phyloP scores from a whole-genome alignment of 164 flowering plant genomes.

The Liquidambar formosana region DNA sequence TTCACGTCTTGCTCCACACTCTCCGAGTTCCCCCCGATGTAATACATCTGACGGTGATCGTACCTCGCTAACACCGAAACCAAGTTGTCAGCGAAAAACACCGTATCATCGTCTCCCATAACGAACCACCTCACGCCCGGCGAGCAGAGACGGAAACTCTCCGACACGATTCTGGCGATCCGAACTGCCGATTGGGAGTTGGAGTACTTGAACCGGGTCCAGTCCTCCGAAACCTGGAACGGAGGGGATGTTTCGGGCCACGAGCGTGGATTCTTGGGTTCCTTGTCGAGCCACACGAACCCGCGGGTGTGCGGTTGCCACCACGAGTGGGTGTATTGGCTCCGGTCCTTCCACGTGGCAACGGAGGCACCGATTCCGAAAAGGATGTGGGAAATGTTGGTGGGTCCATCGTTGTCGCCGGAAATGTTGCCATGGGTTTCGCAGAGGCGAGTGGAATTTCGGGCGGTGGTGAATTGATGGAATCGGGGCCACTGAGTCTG shows the following conservation, averaged over 20 bases:
- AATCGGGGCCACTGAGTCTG: slow-evolving; percentile 8
- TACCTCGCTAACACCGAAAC: slow-evolving; percentile 52
- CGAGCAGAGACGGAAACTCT: slow-evolving; percentile 41
- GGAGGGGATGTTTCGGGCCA: slow-evolving; percentile 26
- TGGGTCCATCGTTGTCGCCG: slow-evolving; percentile 11
- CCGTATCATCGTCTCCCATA: slow-evolving; percentile 92
- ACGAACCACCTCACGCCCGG: slow-evolving; percentile 79
- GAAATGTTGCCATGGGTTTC: neutral
- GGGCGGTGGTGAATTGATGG: slow-evolving; percentile 10
- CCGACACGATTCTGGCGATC: slow-evolving; percentile 61
- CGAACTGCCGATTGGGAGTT: slow-evolving; percentile 54
- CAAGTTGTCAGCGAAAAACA: slow-evolving; percentile 69
- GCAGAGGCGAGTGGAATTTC: too few species aligned
- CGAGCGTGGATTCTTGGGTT: slow-evolving; percentile 15
- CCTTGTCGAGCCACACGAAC: slow-evolving; percentile 51
- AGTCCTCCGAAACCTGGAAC: slow-evolving; percentile 35
- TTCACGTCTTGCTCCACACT: slow-evolving; percentile 71
- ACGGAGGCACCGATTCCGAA: slow-evolving; percentile 54
- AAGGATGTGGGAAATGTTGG: slow-evolving; percentile 53
- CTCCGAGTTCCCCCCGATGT: slow-evolving; percentile 76
- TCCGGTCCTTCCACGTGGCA: slow-evolving; percentile 46
- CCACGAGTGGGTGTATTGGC: slow-evolving; percentile 47
- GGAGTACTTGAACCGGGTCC: slow-evolving; percentile 33
- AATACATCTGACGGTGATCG: slow-evolving; percentile 63
- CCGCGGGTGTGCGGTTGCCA: slow-evolving; percentile 59